Evolutionary conservation across 768 basidiomycete genomes (phyloP).

Genomic region (Saitozyma sp.): DNA sequence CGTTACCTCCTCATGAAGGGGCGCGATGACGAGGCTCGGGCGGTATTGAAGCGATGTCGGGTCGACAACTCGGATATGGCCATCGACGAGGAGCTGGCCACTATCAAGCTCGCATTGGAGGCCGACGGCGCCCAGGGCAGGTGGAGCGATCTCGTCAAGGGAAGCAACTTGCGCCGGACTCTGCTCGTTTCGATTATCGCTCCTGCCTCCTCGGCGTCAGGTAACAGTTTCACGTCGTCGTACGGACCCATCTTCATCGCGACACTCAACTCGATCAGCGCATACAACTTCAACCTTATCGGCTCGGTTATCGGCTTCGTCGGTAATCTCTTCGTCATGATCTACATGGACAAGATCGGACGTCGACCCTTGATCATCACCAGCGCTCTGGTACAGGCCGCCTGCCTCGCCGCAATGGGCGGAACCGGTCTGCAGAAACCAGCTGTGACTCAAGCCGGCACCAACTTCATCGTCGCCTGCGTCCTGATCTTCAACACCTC

Average conservation of each 20-base stretch:
- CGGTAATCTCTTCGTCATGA: constrained; percentile 11
- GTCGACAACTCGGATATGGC: neutral
- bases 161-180: neutral
- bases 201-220: neutral
- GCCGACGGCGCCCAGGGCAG: neutral
- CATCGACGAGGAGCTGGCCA: neutral
- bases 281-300: constrained; percentile 1
- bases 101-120: neutral
- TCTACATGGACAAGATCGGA: constrained; percentile 15
- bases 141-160: neutral
- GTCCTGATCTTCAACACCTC: neutral
- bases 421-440: neutral
- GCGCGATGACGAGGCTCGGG: neutral
- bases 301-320: constrained; percentile 10
- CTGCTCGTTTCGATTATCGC: neutral
- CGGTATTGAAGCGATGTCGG: neutral
- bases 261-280: neutral
- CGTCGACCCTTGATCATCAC: constrained; percentile 19
- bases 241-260: constrained; percentile 1
- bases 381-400: constrained; percentile 9
- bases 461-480: constrained; percentile 2
- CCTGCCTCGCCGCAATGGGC: constrained; percentile 1
- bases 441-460: neutral
- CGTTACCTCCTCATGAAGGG: neutral
- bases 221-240: neutral